These are phyloP conservation scores for Ganoderma lingzhi DNA, from an alignment of 1,284 basidiomycete genomes.

Conservation along the genomic window DNA sequence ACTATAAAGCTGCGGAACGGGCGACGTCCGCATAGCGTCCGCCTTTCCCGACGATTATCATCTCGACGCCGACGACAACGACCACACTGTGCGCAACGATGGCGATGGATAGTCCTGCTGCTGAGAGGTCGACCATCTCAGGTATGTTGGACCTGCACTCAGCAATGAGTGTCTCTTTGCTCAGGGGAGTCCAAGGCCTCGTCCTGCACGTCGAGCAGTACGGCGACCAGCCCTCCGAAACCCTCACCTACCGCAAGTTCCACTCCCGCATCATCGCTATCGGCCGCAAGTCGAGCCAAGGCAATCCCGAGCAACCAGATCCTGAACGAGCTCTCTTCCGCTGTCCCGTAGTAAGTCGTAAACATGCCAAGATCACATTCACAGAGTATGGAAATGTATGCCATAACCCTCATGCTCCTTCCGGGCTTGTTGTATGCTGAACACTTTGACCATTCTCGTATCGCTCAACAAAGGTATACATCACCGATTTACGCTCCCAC, in stretches of 20 bases:
- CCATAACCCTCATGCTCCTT: constrained; percentile 24
- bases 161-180: constrained; percentile 15
- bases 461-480: constrained; percentile 51
- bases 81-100: constrained; percentile 14
- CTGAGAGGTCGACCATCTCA: constrained; percentile 19
- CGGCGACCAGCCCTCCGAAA: constrained; percentile 45
- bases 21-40: constrained; percentile 19
- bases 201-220: constrained; percentile 56
- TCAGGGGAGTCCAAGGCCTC: constrained; percentile 26
- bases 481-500: constrained; percentile 67
- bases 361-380: constrained; percentile 72
- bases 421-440: constrained; percentile 19
- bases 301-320: constrained; percentile 41
- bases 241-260: constrained; percentile 52
- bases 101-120: constrained; percentile 16
- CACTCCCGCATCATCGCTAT: constrained; percentile 58
- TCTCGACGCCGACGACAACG: constrained; percentile 21
- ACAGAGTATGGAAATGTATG: constrained; percentile 65
- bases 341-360: constrained; percentile 71
- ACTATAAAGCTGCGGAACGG: constrained; percentile 15
- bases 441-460: constrained; percentile 1
- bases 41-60: constrained; percentile 26
- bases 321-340: constrained; percentile 58
- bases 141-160: constrained; percentile 25
- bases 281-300: constrained; percentile 53